These are phyloP conservation scores for Collybia sp. DNA, from an alignment of 768 basidiomycete genomes.

Conservation along the genomic window DNA sequence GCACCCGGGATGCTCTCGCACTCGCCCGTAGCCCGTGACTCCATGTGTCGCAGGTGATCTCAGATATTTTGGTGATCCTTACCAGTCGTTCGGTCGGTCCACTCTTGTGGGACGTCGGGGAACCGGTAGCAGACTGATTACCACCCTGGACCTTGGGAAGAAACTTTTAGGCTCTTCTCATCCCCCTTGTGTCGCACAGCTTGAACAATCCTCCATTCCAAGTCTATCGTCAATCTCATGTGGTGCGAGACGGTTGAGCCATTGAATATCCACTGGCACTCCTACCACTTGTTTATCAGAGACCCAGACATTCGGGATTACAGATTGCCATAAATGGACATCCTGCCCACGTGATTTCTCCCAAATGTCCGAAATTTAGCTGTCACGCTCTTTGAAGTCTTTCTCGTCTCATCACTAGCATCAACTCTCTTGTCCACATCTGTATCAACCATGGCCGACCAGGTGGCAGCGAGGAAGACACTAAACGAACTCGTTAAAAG, in stretches of 20 bases:
- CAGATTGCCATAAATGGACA: not conserved
- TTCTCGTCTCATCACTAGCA: no score
- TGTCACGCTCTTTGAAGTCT: no score
- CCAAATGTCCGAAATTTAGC: no score
- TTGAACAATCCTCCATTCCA: not conserved
- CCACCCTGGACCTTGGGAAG: not conserved
- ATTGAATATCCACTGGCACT: no score
- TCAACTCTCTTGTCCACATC: not conserved
- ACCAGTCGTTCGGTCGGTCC: slow-evolving; percentile 1
- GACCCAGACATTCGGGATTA: no score
- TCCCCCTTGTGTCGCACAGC: not conserved
- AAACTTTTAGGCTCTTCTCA: not conserved
- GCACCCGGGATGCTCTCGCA: no score
- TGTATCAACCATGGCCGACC: slow-evolving; percentile 50
- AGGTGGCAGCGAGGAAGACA: slow-evolving; percentile 60
- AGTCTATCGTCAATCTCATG: no score
- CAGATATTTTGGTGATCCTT: not conserved
- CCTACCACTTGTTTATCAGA: no score
- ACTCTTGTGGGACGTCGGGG: not conserved
- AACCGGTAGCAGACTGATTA: not conserved
- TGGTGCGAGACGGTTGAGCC: no score
- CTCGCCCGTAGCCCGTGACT: no score
- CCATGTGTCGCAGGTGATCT: no score
- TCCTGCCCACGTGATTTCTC: not conserved
- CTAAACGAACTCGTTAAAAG: slow-evolving; percentile 73